Evolutionary conservation across 345 rosid species (phyloP).

Genomic region (Aquilaria yunnanensis): DNA sequence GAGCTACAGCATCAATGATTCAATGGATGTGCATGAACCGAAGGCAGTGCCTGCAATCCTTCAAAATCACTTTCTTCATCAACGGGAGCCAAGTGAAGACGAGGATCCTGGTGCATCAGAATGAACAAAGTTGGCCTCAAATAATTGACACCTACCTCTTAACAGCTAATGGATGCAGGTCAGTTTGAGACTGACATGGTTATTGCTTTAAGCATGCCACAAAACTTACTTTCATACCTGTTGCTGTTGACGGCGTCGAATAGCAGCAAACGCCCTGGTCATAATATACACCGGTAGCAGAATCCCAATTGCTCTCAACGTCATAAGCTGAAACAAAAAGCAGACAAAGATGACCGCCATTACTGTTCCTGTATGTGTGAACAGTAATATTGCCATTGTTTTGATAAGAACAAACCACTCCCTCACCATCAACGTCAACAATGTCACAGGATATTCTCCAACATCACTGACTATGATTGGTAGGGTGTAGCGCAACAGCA

Average conservation of each 20-base stretch:
- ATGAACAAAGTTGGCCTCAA: too few relatives aligned
- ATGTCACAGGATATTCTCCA: conserved; percentile 47
- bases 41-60: conserved; percentile 16
- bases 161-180: neutral
- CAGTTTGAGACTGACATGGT: too few relatives aligned
- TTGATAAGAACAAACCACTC: neutral
- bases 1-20: neutral
- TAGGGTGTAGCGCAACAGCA: conserved; percentile 66
- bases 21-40: conserved; percentile 18
- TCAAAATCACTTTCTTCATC: conserved; percentile 52
- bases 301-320: conserved; percentile 55
- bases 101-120: conserved; percentile 21
- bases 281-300: conserved; percentile 55
- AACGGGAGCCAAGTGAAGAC: conserved; percentile 6
- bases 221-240: conserved; percentile 18
- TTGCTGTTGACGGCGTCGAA: conserved; percentile 40
- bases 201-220: neutral
- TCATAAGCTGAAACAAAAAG: conserved; percentile 37
- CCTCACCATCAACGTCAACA: conserved; percentile 52
- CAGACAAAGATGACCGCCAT: neutral
- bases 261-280: conserved; percentile 39
- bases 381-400: neutral
- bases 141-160: too few relatives aligned
- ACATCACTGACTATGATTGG: conserved; percentile 50
- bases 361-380: neutral